Evolutionary conservation across 2,329 filamentous ascomycete species (phyloP), one percentile per base, ranked within the genome.

Genomic region (Huntiella abstrusa): DNA sequence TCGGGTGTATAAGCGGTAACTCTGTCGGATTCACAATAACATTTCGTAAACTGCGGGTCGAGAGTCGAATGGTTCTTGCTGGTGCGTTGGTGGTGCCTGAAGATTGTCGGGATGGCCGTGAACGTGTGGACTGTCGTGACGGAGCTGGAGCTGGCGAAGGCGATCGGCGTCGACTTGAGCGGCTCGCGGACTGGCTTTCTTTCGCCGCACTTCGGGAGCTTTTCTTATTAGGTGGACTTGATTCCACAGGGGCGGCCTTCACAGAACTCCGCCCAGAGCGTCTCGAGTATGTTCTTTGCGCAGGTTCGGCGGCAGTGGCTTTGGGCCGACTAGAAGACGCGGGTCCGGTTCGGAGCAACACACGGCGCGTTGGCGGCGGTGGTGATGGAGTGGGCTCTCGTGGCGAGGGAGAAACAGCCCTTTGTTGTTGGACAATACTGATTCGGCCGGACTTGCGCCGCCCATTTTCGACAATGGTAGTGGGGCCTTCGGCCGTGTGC

Each of bases 401-500:
- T 12, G 41, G 39, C 3, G 48, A 36, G 36, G 33, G 11, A 15
- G 33, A 19, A 11, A 34, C 19, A 33, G 7, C 33, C 5, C 36
- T 41, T 17, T 49, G 48, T 11, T 37, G 40, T 4, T 50, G 44
- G 11, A 75, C 55, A 2, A 59, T 58, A 56, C 80, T 80, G 55
- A 75, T 73, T 51, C 77, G 70, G 36, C 75, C 75, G 16, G 77
- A 81, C 56, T 77, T 79, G 50, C 77, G 70, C 52, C 71, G 71
- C 42, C 83, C 84, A 72, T 71, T 82, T 64, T 71, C 74, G 40
- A 81, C 73, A 58, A 92, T 87, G 1, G 83, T 81, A 3, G 88
- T 91, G 16, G 91, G 91, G 0, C 91, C 91, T 22, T 93, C 83
- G 36, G 82, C 84, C 49, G 73, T 73, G 52, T 83, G 73, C 56